Conservation (phyloP, 1,139 yeast species). For the Kodamaea arcana region DNA sequence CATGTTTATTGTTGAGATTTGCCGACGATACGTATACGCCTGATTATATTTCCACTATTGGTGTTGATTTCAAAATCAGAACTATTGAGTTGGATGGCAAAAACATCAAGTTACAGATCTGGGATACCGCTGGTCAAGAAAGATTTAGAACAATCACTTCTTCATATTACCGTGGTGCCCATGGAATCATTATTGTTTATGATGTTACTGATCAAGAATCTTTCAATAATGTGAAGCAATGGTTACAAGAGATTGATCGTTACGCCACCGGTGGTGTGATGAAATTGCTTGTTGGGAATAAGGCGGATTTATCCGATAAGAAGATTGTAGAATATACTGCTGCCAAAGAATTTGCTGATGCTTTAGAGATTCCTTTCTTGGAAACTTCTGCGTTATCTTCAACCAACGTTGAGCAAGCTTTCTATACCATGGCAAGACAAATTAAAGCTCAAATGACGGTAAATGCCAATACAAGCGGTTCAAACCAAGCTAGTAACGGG, state of each 20-base stretch:
- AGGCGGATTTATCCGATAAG: slow-evolving; percentile 90
- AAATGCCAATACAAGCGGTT: slow-evolving; percentile 43
- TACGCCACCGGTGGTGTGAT: slow-evolving; percentile 97
- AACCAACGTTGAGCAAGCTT: slow-evolving; percentile 97
- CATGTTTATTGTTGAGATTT: slow-evolving; percentile 89
- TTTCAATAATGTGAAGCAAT: slow-evolving; percentile 94
- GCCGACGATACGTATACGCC: slow-evolving; percentile 98
- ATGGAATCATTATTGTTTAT: slow-evolving; percentile 95
- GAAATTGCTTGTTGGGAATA: slow-evolving; percentile 94
- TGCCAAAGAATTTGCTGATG: slow-evolving; percentile 97
- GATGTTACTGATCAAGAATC: slow-evolving; percentile 98
- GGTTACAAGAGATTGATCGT: slow-evolving; percentile 98
- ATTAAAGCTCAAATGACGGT: slow-evolving; percentile 94
- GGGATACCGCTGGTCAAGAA: slow-evolving; percentile 99
- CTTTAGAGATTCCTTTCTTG: slow-evolving; percentile 89
- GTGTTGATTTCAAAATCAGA: slow-evolving; percentile 97
- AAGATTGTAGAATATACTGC: slow-evolving; percentile 94
- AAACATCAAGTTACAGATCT: slow-evolving; percentile 93
- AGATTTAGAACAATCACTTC: slow-evolving; percentile 97
- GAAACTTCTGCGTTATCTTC: slow-evolving; percentile 96
- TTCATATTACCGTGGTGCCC: slow-evolving; percentile 97
- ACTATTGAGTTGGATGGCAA: slow-evolving; percentile 96
- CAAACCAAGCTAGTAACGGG: slow-evolving; percentile 38
- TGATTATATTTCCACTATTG: slow-evolving; percentile 95
- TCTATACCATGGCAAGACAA: slow-evolving; percentile 97